Percentiles rank a stretch among this genome's conserved stretches.
Conservation (phyloP, 352 stramenopile genomes). For the Pythium brachiatum region DNA sequence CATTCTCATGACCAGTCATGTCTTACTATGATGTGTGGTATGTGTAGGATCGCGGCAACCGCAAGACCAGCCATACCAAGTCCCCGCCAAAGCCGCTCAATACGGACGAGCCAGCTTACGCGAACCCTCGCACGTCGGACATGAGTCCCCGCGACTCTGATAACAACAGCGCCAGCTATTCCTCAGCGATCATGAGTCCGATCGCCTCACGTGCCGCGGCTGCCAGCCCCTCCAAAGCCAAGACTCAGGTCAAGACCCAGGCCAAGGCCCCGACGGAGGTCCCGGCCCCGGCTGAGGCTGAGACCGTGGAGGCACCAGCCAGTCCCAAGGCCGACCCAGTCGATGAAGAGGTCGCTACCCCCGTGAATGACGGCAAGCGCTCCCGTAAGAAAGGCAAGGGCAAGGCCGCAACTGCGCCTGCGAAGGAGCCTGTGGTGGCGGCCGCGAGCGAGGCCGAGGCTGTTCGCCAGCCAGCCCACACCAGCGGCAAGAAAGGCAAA, state of each 20-base stretch:
- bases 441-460: conserved; percentile 3
- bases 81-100: background rate
- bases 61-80: conserved; percentile 10
- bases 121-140: conserved; percentile 23
- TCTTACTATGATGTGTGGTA: background rate
- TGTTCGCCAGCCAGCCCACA: conserved; percentile 12
- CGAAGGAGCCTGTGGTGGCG: conserved; percentile 3
- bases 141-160: conserved; percentile 28
- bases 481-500: conserved; percentile 20
- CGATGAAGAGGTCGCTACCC: background rate
- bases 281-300: no score
- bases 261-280: background rate
- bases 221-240: background rate
- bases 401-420: background rate
- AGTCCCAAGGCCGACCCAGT: background rate
- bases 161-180: conserved; percentile 23
- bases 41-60: conserved; percentile 10
- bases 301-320: background rate
- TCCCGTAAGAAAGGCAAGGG: conserved; percentile 19
- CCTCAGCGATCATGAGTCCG: conserved; percentile 23
- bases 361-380: background rate
- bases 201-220: background rate
- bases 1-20: no score
- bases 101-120: background rate
- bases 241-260: background rate